Evolutionary conservation across 306 rosid species (phyloP).

Genomic region (Albizia julibrissin): DNA sequence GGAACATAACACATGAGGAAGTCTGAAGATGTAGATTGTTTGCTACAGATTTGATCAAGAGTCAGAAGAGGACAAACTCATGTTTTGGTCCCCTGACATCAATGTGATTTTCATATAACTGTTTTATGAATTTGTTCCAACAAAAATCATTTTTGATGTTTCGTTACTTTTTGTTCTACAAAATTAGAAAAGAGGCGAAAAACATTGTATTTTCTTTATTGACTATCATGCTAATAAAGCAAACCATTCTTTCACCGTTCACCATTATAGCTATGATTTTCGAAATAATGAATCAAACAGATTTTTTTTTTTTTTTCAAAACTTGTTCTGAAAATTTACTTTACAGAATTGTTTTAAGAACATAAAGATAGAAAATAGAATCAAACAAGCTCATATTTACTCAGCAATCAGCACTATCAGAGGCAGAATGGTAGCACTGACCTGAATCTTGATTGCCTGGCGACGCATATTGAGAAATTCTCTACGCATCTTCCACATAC

Average conservation of each 20-base stretch:
- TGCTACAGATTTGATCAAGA: not conserved
- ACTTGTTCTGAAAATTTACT: too few relatives aligned
- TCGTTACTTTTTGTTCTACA: too few relatives aligned
- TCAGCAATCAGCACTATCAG: constrained; percentile 1
- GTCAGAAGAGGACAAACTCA: not conserved
- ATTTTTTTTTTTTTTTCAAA: too few relatives aligned
- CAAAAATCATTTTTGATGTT: too few relatives aligned
- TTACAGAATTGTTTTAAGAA: too few relatives aligned
- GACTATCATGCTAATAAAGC: too few relatives aligned
- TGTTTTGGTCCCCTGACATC: not conserved
- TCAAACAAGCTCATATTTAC: not conserved
- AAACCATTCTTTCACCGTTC: too few relatives aligned
- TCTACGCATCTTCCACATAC: constrained; percentile 82
- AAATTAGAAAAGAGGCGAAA: too few relatives aligned
- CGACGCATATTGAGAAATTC: constrained; percentile 78
- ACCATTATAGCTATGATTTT: too few relatives aligned
- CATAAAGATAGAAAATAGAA: too few relatives aligned
- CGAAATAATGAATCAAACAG: too few relatives aligned
- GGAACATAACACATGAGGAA: not conserved
- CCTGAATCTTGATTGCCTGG: constrained; percentile 87
- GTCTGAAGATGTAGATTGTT: not conserved
- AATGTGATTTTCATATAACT: not conserved
- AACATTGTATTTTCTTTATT: too few relatives aligned
- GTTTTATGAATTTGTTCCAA: not conserved
- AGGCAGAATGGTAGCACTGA: constrained; percentile 42